phyloP scores from a whole-genome alignment of 331 rosid species.

The Acacia pycnantha region DNA sequence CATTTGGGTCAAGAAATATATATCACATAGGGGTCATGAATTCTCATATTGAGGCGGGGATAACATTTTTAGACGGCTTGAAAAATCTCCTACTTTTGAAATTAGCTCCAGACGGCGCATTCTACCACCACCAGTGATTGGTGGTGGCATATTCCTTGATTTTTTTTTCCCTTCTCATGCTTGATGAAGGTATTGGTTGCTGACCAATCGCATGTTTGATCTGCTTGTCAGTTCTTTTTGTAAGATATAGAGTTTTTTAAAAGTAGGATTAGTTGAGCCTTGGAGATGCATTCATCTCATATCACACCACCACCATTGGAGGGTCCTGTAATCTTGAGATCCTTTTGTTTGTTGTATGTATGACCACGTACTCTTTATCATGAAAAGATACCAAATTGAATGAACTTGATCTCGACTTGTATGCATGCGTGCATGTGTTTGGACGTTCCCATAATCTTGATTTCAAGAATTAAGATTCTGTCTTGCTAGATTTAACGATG shows the following conservation, averaged over 20 bases:
- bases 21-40: conserved; percentile 93
- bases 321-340: conserved; percentile 28
- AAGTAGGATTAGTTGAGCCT: conserved; percentile 61
- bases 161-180: conserved; percentile 17
- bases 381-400: conserved; percentile 36
- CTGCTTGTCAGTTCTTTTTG: conserved; percentile 38
- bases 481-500: not conserved
- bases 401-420: conserved; percentile 10
- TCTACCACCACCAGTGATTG: conserved; percentile 28
- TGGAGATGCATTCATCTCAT: conserved; percentile 45
- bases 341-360: conserved; percentile 39
- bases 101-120: conserved; percentile 33
- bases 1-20: conserved; percentile 91
- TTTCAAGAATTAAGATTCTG: not conserved
- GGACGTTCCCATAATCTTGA: not conserved
- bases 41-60: conserved; percentile 75
- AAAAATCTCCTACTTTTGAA: conserved; percentile 27
- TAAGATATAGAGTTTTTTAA: conserved; percentile 47
- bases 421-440: not conserved
- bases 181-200: conserved; percentile 31
- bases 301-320: conserved; percentile 29
- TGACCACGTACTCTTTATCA: conserved; percentile 35
- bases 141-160: conserved; percentile 29
- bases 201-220: conserved; percentile 28
- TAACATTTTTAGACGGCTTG: conserved; percentile 17